These are phyloP conservation scores for Mycena metata DNA, from an alignment of 768 basidiomycete genomes.

Conservation along the genomic window DNA sequence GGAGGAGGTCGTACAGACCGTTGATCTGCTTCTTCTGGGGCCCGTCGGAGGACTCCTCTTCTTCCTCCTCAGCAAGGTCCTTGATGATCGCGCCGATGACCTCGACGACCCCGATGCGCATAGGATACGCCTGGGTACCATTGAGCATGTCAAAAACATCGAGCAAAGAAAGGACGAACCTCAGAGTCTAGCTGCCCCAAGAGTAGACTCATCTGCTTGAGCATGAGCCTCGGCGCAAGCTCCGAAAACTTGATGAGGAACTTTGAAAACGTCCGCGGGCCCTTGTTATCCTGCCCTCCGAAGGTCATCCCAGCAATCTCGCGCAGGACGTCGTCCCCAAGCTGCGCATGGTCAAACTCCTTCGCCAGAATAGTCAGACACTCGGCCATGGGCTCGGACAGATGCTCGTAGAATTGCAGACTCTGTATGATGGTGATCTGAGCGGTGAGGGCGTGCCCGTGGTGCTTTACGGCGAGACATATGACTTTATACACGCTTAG, in stretches of 20 bases:
- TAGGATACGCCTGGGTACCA: constrained; percentile 83
- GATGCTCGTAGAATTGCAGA: constrained; percentile 94
- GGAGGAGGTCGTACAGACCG: constrained; percentile 84
- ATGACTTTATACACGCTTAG: constrained; percentile 88
- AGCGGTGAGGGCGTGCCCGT: constrained; percentile 84
- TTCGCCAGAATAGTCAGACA: constrained; percentile 82
- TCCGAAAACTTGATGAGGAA: constrained; percentile 90
- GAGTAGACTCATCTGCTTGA: constrained; percentile 92
- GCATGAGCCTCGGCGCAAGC: constrained; percentile 79
- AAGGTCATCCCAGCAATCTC: constrained; percentile 88
- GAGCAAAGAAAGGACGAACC: constrained; percentile 56
- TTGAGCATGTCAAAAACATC: neutral
- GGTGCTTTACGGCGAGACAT: constrained; percentile 92
- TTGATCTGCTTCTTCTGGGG: constrained; percentile 81
- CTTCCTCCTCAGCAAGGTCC: constrained; percentile 76
- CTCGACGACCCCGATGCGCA: constrained; percentile 96
- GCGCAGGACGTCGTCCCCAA: constrained; percentile 92
- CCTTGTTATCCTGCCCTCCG: constrained; percentile 86
- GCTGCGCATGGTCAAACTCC: constrained; percentile 89
- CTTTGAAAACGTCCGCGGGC: constrained; percentile 84
- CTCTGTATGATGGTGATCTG: constrained; percentile 93
- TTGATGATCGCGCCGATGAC: constrained; percentile 88
- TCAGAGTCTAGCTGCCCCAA: constrained; percentile 93
- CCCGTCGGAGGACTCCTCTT: constrained; percentile 57
- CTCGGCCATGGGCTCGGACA: constrained; percentile 95